Evolutionary conservation across 805 yeast genomes (phyloP).

Genomic region (Komagataella phaffii): DNA sequence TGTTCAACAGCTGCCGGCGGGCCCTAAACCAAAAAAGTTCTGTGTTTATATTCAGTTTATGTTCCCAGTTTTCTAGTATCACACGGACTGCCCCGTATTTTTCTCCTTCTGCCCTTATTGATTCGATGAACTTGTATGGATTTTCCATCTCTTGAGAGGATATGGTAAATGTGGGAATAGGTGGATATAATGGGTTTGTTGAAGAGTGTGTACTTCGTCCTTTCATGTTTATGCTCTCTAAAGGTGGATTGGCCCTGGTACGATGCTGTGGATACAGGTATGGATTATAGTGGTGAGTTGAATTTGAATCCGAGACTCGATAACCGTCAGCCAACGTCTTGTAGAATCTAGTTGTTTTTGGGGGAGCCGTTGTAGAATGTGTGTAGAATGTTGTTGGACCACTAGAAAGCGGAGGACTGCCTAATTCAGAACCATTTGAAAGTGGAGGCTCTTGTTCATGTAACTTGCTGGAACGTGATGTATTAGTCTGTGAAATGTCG

Average conservation of each 20-base stretch:
- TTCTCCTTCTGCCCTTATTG: constrained; percentile 35
- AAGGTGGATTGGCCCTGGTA: constrained; percentile 28
- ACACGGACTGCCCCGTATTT: constrained; percentile 67
- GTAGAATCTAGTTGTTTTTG: background rate
- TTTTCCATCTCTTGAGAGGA: constrained; percentile 40
- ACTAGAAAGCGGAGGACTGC: background rate
- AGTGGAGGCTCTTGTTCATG: background rate
- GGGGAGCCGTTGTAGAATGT: background rate
- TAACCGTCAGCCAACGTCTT: background rate
- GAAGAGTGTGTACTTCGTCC: constrained; percentile 6
- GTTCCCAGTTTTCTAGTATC: constrained; percentile 31
- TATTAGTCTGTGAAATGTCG: background rate
- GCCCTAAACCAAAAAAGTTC: constrained; percentile 39
- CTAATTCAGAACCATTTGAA: background rate
- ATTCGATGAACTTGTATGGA: constrained; percentile 55
- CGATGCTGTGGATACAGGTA: constrained; percentile 30
- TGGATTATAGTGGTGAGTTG: constrained; percentile 27
- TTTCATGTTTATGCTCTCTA: constrained; percentile 16
- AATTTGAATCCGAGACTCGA: constrained; percentile 1
- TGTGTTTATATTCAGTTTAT: constrained; percentile 21
- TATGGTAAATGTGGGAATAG: constrained; percentile 47
- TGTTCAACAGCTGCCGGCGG: constrained; percentile 31
- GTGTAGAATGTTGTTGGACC: background rate
- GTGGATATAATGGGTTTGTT: background rate
- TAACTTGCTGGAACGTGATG: background rate